phyloP scores from a whole-genome alignment of 768 basidiomycete genomes.

The Tubosaeta sp. region DNA sequence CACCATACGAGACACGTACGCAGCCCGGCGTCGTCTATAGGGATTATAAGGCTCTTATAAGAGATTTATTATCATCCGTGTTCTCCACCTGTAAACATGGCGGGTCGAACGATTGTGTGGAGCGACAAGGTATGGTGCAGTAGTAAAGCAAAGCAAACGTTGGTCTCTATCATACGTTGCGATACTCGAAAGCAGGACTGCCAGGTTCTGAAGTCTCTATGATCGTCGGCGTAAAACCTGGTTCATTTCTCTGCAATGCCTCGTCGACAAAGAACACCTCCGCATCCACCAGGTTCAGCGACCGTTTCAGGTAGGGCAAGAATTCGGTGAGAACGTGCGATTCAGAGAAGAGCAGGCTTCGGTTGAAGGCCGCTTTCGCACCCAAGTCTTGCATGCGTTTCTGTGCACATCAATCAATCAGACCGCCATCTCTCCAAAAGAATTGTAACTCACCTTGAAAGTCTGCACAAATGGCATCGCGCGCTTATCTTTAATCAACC shows the following conservation, averaged over 20 bases:
- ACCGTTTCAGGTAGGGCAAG: constrained; percentile 76
- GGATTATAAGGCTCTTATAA: no score
- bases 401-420: constrained; percentile 35
- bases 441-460: constrained; percentile 66
- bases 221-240: constrained; percentile 61
- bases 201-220: constrained; percentile 89
- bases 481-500: constrained; percentile 92
- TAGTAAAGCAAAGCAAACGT: neutral
- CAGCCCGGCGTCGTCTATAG: no score
- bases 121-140: no score
- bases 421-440: neutral
- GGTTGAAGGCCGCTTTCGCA: constrained; percentile 72
- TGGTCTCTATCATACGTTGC: constrained; percentile 51
- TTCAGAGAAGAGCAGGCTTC: constrained; percentile 82
- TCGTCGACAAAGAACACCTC: constrained; percentile 70
- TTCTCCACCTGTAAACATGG: no score
- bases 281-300: constrained; percentile 65
- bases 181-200: constrained; percentile 81
- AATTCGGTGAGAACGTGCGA: constrained; percentile 64
- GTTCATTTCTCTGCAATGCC: constrained; percentile 48
- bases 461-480: constrained; percentile 92
- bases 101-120: no score
- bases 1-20: no score
- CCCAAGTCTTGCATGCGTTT: constrained; percentile 81
- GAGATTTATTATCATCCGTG: no score